Conservation (phyloP, 2,329 filamentous ascomycete genomes). For the Neophaeococcomyces mojaviensis region DNA sequence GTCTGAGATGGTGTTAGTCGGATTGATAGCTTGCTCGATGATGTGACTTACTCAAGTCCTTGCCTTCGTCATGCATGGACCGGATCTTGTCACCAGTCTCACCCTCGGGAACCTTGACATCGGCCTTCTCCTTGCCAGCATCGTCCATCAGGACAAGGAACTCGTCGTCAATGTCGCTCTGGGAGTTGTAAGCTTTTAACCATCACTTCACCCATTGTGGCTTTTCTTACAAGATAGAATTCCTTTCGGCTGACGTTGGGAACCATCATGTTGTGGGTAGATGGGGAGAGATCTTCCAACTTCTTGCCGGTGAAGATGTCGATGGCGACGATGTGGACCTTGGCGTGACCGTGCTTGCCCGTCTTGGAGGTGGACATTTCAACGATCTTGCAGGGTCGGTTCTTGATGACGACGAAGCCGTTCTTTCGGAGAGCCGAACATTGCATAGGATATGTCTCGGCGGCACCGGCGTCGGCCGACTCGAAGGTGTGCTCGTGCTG, state of each 20-base stretch:
- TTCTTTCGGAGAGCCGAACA: slow-evolving; percentile 99
- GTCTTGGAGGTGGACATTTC: slow-evolving; percentile 99
- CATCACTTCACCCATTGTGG: not conserved
- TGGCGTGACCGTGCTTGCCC: slow-evolving; percentile 99
- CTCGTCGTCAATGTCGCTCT: slow-evolving; percentile 87
- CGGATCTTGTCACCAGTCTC: slow-evolving; percentile 82
- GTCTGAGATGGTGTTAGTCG: slow-evolving; percentile 46
- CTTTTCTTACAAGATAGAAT: slow-evolving; percentile 78
- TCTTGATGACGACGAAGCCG: slow-evolving; percentile 96
- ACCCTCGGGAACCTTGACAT: slow-evolving; percentile 86
- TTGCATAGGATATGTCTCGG: slow-evolving; percentile 92
- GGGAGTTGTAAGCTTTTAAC: slow-evolving; percentile 8
- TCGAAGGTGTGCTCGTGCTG: slow-evolving; percentile 78
- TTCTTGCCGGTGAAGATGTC: slow-evolving; percentile 99
- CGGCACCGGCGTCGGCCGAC: slow-evolving; percentile 91
- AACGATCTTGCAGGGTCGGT: slow-evolving; percentile 99
- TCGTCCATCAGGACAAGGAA: slow-evolving; percentile 93
- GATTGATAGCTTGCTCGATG: slow-evolving; percentile 2
- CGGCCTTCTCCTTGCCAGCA: slow-evolving; percentile 81
- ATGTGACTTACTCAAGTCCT: slow-evolving; percentile 73
- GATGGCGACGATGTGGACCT: slow-evolving; percentile 95
- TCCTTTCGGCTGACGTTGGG: slow-evolving; percentile 86
- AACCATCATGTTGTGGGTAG: slow-evolving; percentile 81
- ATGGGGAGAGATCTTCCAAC: slow-evolving; percentile 96
- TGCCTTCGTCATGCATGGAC: slow-evolving; percentile 69